These are phyloP conservation scores for Jasminum sambac DNA, from an alignment of 257 asterid genomes.

Conservation along the genomic window DNA sequence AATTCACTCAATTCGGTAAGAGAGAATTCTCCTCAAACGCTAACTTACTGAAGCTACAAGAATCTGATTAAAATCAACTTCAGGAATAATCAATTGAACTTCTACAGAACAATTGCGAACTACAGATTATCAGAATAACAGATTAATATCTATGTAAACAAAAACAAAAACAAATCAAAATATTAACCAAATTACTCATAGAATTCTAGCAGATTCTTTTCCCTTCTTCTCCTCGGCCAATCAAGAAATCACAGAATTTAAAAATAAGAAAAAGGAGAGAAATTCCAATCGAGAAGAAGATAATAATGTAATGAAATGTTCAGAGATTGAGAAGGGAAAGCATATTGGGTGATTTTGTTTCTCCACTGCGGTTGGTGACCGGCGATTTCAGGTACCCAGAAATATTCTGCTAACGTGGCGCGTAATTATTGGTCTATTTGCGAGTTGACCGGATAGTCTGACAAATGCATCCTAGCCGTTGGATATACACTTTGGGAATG, in stretches of 20 bases:
- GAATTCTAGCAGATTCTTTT: slow-evolving; percentile 19
- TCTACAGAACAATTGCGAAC: neutral
- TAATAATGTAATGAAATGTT: slow-evolving; percentile 2
- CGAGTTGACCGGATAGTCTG: slow-evolving; percentile 20
- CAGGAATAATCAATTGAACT: slow-evolving; percentile 20
- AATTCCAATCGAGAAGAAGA: slow-evolving; percentile 1
- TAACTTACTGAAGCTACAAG: slow-evolving; percentile 4
- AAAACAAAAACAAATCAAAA: neutral
- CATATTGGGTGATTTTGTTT: slow-evolving; percentile 18
- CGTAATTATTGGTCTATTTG: neutral
- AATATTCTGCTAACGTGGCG: slow-evolving; percentile 33
- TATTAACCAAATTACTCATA: slow-evolving; percentile 6
- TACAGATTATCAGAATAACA: slow-evolving; percentile 16
- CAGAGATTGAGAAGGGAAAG: neutral
- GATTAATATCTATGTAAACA: slow-evolving; percentile 24
- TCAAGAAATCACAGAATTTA: slow-evolving; percentile 16
- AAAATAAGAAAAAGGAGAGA: neutral
- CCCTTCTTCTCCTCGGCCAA: neutral
- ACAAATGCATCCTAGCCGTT: slow-evolving; percentile 41
- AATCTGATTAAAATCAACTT: slow-evolving; percentile 17
- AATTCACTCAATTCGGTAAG: slow-evolving; percentile 15
- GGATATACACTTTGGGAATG: slow-evolving; percentile 20
- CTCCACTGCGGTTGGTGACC: slow-evolving; percentile 39
- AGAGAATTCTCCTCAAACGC: slow-evolving; percentile 10
- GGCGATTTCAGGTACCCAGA: slow-evolving; percentile 37